phyloP scores from a whole-genome alignment of 75 land plant species.

The Cryptomeria japonica region DNA sequence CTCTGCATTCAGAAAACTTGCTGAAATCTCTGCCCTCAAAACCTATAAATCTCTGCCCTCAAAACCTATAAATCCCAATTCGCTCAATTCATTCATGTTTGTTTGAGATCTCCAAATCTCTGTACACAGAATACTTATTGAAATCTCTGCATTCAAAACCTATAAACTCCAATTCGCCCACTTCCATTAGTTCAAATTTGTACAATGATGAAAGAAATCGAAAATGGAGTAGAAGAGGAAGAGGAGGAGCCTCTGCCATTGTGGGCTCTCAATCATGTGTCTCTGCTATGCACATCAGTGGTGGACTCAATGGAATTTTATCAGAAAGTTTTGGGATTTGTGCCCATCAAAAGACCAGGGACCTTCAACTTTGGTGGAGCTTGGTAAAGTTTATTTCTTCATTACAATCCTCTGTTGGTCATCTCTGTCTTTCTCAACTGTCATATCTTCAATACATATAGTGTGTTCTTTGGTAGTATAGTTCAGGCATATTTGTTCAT shows the following conservation, averaged over 20 bases:
- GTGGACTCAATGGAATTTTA: constrained; percentile 57
- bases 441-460: background rate
- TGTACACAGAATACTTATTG: no score
- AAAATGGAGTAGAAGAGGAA: constrained; percentile 9
- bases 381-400: constrained; percentile 27
- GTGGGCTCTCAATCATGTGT: constrained; percentile 72
- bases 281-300: constrained; percentile 55
- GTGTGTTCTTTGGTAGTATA: no score
- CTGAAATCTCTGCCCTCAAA: no score
- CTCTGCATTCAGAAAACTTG: no score
- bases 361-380: constrained; percentile 67
- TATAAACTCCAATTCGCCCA: no score
- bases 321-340: constrained; percentile 65
- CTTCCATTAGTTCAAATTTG: background rate
- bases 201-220: constrained; percentile 11
- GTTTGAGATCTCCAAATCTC: background rate
- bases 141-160: background rate
- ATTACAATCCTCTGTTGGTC: background rate
- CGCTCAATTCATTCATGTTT: background rate
- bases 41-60: no score
- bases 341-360: constrained; percentile 57
- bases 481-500: background rate
- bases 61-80: background rate
- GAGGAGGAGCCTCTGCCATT: constrained; percentile 28
- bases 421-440: background rate